These are phyloP conservation scores for Breviolum minutum DNA, from an alignment of 73 alveolate species.

Conservation along the genomic window DNA sequence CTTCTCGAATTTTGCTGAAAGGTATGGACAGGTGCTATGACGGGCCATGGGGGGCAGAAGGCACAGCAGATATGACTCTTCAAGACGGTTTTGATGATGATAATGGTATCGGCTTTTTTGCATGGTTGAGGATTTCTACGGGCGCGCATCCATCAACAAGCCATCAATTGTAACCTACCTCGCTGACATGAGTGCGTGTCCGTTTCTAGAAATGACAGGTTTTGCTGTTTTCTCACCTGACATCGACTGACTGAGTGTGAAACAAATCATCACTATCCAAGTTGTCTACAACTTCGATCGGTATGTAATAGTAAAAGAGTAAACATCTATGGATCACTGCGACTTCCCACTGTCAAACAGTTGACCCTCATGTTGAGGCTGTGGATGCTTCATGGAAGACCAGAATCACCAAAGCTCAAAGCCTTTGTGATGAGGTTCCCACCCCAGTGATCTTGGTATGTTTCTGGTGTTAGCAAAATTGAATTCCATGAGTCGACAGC, in stretches of 20 bases:
- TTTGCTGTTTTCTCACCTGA: too few relatives aligned
- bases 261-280: too few relatives aligned
- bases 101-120: background rate
- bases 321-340: background rate
- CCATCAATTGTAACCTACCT: too few relatives aligned
- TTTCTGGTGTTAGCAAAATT: background rate
- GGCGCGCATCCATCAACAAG: too few relatives aligned
- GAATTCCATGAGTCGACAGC: background rate
- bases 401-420: background rate
- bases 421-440: background rate
- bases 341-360: background rate
- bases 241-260: too few relatives aligned
- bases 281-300: too few relatives aligned
- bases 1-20: background rate
- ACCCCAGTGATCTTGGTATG: background rate
- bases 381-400: slow-evolving; percentile 12
- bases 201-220: background rate
- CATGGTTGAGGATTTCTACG: too few relatives aligned
- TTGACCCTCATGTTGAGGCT: background rate
- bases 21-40: background rate
- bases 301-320: too few relatives aligned
- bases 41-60: too few relatives aligned
- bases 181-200: background rate
- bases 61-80: too few relatives aligned
- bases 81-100: background rate